Conservation (phyloP, 2,329 filamentous ascomycete genomes). For the Fusarium burgessii region DNA sequence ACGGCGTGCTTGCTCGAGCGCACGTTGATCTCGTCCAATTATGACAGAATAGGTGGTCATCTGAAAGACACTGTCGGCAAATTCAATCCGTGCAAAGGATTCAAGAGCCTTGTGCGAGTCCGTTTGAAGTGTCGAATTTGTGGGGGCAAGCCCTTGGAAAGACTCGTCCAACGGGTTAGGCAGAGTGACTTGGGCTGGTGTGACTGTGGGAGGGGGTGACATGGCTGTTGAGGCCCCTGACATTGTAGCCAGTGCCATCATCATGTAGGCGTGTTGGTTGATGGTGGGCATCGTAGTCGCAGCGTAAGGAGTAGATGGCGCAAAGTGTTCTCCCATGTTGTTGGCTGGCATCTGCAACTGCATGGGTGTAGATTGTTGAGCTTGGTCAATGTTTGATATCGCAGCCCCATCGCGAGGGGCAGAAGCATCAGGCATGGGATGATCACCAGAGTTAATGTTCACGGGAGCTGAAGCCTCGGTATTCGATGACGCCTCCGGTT, state of each 20-base stretch:
- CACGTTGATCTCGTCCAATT: slow-evolving; percentile 76
- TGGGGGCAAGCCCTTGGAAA: slow-evolving; percentile 46
- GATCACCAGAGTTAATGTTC: slow-evolving; percentile 33
- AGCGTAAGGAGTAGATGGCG: slow-evolving; percentile 52
- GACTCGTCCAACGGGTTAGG: slow-evolving; percentile 53
- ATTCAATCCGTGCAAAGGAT: slow-evolving; percentile 73
- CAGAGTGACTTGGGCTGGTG: slow-evolving; percentile 60
- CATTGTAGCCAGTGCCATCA: slow-evolving; percentile 59
- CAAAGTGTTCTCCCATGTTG: slow-evolving; percentile 44
- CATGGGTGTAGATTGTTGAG: slow-evolving; percentile 40
- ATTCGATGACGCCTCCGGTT: slow-evolving; percentile 35
- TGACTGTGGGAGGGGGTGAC: slow-evolving; percentile 59
- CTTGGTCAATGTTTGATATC: slow-evolving; percentile 17
- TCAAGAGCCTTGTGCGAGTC: slow-evolving; percentile 60
- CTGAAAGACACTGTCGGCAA: slow-evolving; percentile 81
- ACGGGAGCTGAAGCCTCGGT: slow-evolving; percentile 20
- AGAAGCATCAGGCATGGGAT: slow-evolving; percentile 41
- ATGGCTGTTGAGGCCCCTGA: slow-evolving; percentile 53
- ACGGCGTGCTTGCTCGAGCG: slow-evolving; percentile 65
- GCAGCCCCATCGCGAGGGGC: slow-evolving; percentile 12
- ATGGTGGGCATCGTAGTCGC: slow-evolving; percentile 49
- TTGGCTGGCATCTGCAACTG: slow-evolving; percentile 33
- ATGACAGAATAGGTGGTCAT: slow-evolving; percentile 81
- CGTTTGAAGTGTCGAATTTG: slow-evolving; percentile 51
- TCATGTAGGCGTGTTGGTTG: slow-evolving; percentile 57